Base-by-base conservation (phyloP, 169 alveolate genomes). In the Plasmodium berghei region DNA sequence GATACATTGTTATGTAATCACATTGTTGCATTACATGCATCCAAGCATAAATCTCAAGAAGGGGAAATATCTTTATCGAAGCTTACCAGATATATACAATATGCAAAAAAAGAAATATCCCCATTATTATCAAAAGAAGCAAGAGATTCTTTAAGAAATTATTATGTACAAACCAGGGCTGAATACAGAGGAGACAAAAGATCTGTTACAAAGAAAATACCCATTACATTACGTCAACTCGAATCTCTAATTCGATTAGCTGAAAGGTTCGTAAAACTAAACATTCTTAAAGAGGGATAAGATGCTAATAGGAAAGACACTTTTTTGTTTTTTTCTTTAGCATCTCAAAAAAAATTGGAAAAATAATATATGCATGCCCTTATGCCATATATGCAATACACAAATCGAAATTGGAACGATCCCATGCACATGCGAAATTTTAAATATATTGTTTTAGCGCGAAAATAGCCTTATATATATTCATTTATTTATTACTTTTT, bases 161-260 rank as follows among this genome's bases (percentile, higher is more conserved):
- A 95, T 87, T 99, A 98, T 90, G 99, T 98, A 0, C 96, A 96
- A 67, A 99, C 98, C 45, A 94, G 96, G 40, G 93, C 73, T 64
- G 96, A 93, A 34, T 93, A 91, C 49, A 88, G 99, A 88, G 96
- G 96, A 64, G 96, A 96, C 58, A 95, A 93, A 64, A 94, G 97
- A 12, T 92, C 89, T 63, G 94, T 91, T 52, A 95, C 96, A 9
- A 89, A 93, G 67, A 94, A 87, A 56, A 98, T 99, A 20, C 99
- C 99, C 10, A 98, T 99, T 48, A 99, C 99, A 12, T 98, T 99
- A 26, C 96, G 99, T 45, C 99, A 99, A 95, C 95, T 99, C 42
- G 99, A 99, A 93, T 99, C 99, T 20, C 95, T 99, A 46, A 97
- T 98, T 40, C 97, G 99, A 72, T 73, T 98, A 12, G 96, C 99